These are phyloP conservation scores for Fonsecaea pedrosoi DNA, from an alignment of 2,329 filamentous ascomycete species.

Conservation along the genomic window DNA sequence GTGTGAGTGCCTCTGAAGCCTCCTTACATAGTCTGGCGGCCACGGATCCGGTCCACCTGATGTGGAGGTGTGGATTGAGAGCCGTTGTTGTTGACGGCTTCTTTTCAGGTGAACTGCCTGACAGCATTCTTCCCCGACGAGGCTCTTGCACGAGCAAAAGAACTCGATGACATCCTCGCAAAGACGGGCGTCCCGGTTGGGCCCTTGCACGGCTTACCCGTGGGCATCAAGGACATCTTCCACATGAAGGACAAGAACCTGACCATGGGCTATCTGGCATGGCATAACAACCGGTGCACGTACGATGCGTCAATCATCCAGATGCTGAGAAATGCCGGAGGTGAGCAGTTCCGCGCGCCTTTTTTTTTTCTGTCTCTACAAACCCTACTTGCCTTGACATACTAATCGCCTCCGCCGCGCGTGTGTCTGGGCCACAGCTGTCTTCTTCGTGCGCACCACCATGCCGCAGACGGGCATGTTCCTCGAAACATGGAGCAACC, in stretches of 20 bases:
- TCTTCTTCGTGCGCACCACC: constrained; percentile 44
- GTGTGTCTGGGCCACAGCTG: constrained; percentile 23
- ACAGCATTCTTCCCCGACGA: constrained; percentile 60
- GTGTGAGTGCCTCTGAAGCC: constrained; percentile 15
- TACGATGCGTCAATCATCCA: constrained; percentile 42
- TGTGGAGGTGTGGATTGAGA: background rate
- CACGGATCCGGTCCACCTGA: background rate
- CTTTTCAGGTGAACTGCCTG: constrained; percentile 47
- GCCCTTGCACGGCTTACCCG: constrained; percentile 62
- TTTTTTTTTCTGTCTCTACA: background rate
- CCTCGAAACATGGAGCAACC: constrained; percentile 44
- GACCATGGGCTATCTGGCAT: constrained; percentile 43
- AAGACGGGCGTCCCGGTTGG: constrained; percentile 29
- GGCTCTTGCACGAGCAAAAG: constrained; percentile 55
- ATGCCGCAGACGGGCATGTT: constrained; percentile 45
- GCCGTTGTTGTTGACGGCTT: constrained; percentile 6
- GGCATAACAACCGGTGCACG: constrained; percentile 38
- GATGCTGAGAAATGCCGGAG: constrained; percentile 43
- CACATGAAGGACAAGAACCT: constrained; percentile 41
- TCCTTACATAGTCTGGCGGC: background rate
- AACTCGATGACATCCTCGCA: constrained; percentile 54
- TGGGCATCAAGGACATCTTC: constrained; percentile 57
- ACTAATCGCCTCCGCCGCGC: background rate
- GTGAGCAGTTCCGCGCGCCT: background rate
- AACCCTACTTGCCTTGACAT: too few relatives aligned